Evolutionary conservation across 306 rosid genomes (phyloP).

Genomic region (Trifolium pratense): DNA sequence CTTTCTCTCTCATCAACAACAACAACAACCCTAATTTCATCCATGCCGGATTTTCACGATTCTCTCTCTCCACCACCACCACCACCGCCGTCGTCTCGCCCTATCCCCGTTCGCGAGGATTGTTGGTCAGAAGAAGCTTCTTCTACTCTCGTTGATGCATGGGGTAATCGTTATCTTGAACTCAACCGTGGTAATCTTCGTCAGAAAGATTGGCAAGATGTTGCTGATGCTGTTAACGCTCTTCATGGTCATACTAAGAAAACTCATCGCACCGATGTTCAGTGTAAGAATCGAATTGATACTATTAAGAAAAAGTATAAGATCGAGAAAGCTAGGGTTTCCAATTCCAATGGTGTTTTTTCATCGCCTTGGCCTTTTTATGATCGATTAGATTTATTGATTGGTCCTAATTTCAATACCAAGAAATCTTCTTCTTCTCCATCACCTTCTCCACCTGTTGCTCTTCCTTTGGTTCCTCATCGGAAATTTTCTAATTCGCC

Average conservation of each 20-base stretch:
- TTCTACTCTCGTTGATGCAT: slow-evolving; percentile 79
- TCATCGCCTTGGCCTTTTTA: slow-evolving; percentile 79
- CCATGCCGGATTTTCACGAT: slow-evolving; percentile 75
- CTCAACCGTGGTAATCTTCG: slow-evolving; percentile 98
- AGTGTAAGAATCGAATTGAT: slow-evolving; percentile 86
- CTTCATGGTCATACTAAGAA: slow-evolving; percentile 91
- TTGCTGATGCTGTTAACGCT: slow-evolving; percentile 91
- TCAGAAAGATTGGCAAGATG: slow-evolving; percentile 98
- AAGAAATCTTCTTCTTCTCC: slow-evolving; percentile 65
- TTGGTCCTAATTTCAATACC: slow-evolving; percentile 58
- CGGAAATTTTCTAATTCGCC: slow-evolving; percentile 50
- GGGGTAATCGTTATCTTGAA: slow-evolving; percentile 93
- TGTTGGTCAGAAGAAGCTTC: slow-evolving; percentile 98
- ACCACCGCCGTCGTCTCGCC: slow-evolving; percentile 44
- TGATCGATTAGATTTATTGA: slow-evolving; percentile 66
- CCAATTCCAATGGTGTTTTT: slow-evolving; percentile 56
- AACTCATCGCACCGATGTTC: slow-evolving; percentile 89
- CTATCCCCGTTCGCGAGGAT: slow-evolving; percentile 88
- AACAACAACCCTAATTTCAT: slow-evolving; percentile 7
- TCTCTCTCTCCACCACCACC: slow-evolving; percentile 55
- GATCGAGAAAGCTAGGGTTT: slow-evolving; percentile 84
- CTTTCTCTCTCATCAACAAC: not conserved
- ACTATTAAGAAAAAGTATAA: slow-evolving; percentile 83
- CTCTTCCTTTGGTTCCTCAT: slow-evolving; percentile 61
- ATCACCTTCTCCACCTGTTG: slow-evolving; percentile 63